Evolutionary conservation across 352 stramenopile genomes (phyloP).

Genomic region (Phytophthora sansomeana): DNA sequence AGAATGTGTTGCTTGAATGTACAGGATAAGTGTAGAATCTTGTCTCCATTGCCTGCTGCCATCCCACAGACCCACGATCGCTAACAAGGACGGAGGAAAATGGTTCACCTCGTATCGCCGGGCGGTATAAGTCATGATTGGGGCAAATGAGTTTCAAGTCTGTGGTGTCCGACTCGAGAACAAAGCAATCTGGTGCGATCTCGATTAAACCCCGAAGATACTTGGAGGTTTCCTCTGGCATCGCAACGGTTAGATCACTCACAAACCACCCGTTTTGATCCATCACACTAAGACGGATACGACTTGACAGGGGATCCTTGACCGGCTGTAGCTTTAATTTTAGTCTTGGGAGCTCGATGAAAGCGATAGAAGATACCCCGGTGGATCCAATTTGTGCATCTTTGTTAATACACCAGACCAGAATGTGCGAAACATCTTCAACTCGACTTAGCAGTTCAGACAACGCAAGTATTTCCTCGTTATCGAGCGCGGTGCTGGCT

Average conservation of each 20-base stretch:
- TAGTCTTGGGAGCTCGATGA: conserved; percentile 97
- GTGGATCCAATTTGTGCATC: conserved; percentile 1
- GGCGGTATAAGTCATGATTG: conserved; percentile 88
- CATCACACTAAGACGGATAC: conserved; percentile 70
- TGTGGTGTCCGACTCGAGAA: conserved; percentile 81
- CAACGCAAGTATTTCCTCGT: conserved; percentile 62
- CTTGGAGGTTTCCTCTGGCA: conserved; percentile 42
- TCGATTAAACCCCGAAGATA: conserved; percentile 62
- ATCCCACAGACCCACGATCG: conserved; percentile 78
- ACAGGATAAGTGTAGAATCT: conserved; percentile 98
- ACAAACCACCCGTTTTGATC: conserved; percentile 90
- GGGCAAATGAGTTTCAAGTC: conserved; percentile 83
- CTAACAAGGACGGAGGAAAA: conserved; percentile 84
- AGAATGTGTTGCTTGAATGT: conserved; percentile 95
- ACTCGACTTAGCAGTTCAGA: conserved; percentile 93
- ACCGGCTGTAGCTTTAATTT: conserved; percentile 95
- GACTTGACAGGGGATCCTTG: conserved; percentile 53
- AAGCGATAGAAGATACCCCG: conserved; percentile 81
- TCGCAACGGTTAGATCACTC: conserved; percentile 64
- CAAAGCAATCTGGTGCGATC: conserved; percentile 67
- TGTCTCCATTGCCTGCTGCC: conserved; percentile 91
- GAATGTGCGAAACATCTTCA: conserved; percentile 97
- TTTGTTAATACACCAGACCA: conserved; percentile 93
- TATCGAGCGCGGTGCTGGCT: conserved; percentile 51
- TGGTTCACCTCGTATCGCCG: conserved; percentile 73